Evolutionary conservation across 345 rosid species (phyloP).

Genomic region (Pistacia atlantica): DNA sequence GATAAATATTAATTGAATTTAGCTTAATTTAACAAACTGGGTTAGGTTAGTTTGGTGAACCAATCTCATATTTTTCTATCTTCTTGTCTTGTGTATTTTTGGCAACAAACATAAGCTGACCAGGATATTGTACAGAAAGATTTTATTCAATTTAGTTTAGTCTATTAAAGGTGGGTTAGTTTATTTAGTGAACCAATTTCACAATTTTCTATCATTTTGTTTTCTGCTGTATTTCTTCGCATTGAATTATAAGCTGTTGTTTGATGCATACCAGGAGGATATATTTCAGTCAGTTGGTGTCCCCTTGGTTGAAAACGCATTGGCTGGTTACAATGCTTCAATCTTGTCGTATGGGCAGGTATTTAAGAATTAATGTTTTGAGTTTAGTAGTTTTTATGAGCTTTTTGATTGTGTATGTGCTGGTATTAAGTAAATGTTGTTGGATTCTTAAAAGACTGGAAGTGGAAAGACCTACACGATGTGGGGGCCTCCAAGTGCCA

Average conservation of each 20-base stretch:
- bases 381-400: background rate
- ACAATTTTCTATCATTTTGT: background rate
- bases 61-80: no score
- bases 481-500: conserved; percentile 98
- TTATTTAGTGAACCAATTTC: background rate
- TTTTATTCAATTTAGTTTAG: no score
- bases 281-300: conserved; percentile 74
- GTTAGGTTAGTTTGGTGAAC: background rate
- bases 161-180: no score
- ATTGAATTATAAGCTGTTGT: conserved; percentile 18
- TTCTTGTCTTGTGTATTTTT: no score
- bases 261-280: conserved; percentile 58
- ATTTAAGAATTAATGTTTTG: conserved; percentile 12
- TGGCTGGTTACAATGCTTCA: conserved; percentile 86
- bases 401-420: background rate
- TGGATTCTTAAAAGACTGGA: conserved; percentile 62
- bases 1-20: background rate
- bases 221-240: background rate
- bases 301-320: conserved; percentile 77
- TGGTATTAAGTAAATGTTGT: background rate
- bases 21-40: background rate
- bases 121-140: no score
- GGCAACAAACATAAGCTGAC: no score
- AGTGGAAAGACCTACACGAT: conserved; percentile 95
- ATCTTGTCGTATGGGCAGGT: conserved; percentile 96